phyloP scores from a whole-genome alignment of 768 basidiomycete genomes.

The Pisolithus albus region DNA sequence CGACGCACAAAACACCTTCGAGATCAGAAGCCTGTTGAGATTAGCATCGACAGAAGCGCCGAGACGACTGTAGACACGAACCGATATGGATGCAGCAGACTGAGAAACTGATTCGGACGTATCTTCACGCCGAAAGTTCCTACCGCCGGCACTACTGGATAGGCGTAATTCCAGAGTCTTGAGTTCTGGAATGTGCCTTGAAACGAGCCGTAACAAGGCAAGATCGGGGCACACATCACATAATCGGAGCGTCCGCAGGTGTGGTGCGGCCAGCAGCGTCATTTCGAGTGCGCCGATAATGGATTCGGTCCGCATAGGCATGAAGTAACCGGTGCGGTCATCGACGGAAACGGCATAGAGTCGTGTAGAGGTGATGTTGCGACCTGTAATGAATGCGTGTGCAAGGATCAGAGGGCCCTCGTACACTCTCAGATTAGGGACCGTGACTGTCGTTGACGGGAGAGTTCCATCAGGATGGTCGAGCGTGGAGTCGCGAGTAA shows the following conservation, averaged over 20 bases:
- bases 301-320: background rate
- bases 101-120: background rate
- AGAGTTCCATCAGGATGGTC: background rate
- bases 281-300: background rate
- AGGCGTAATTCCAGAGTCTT: background rate
- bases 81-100: background rate
- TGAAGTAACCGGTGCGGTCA: background rate
- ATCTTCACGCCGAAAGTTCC: background rate
- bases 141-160: background rate
- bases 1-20: background rate
- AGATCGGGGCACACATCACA: background rate
- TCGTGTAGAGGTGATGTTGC: background rate
- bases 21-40: background rate
- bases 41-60: background rate
- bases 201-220: background rate
- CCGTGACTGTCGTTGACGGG: background rate
- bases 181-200: background rate
- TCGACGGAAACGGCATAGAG: background rate
- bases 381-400: background rate
- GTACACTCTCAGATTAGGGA: background rate
- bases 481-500: background rate
- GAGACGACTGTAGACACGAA: background rate
- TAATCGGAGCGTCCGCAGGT: background rate
- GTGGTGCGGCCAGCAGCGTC: background rate
- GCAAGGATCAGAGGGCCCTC: background rate